Conservation (phyloP, 1,139 yeast species). For the Sugiyamaella japonica region DNA sequence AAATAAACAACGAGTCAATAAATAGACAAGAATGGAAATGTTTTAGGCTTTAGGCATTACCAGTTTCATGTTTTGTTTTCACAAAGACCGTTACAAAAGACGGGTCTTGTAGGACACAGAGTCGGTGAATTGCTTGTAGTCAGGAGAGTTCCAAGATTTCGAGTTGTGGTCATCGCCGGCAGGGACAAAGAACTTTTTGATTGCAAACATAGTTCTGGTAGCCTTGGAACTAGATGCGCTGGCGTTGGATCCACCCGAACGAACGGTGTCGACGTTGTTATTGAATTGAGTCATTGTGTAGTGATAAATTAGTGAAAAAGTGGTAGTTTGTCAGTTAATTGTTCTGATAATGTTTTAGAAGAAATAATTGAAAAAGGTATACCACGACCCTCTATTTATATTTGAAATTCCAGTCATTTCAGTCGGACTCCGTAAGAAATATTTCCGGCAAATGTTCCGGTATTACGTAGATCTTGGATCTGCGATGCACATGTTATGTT, state of each 20-base stretch:
- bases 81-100: slow-evolving; percentile 5
- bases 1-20: neutral
- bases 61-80: neutral
- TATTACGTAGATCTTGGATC: neutral
- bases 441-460: neutral
- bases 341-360: neutral
- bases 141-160: slow-evolving; percentile 11
- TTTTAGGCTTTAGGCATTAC: neutral
- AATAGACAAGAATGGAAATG: neutral
- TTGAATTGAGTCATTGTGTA: slow-evolving; percentile 10
- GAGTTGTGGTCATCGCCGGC: neutral
- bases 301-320: neutral
- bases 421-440: neutral
- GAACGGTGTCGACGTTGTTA: slow-evolving; percentile 10
- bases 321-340: neutral
- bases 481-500: neutral
- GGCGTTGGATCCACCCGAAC: slow-evolving; percentile 7
- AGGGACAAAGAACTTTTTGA: slow-evolving; percentile 11
- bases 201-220: slow-evolving; percentile 3
- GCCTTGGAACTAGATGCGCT: slow-evolving; percentile 6
- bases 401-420: neutral
- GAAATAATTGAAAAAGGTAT: neutral
- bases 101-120: slow-evolving; percentile 10
- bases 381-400: neutral
- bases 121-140: slow-evolving; percentile 7